Evolutionary conservation across 495 filamentous ascomycete species (phyloP), one percentile per base, ranked within the genome.

Genomic region (Penicillium psychrofluorescens): DNA sequence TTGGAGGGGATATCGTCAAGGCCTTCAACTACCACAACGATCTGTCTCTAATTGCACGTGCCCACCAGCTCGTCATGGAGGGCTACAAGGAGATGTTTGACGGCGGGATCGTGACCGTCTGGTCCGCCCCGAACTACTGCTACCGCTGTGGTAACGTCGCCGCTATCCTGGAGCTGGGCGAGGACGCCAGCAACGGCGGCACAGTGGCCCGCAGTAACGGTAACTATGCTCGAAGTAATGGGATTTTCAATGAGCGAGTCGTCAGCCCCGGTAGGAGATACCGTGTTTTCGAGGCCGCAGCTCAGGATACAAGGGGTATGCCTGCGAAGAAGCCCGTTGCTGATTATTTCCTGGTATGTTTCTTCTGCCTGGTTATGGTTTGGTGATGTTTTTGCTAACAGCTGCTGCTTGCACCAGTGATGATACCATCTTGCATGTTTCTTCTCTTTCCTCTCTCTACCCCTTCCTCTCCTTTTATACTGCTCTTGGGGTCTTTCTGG

Each of bases 51-150:
- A 90, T 98, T 38, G 92, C 92, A 38, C 81, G 92, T 43, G 92
- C 92, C 12, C 92, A 98, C 59, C 92, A 98, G 66, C 80, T 98
- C 16, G 92, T 98, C 30, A 98, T 97, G 92, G 92, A 98, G 62
- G 92, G 92, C 8, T 97, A 95, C 66, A 97, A 97, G 64, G 92
- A 96, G 69, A 96, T 96, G 91, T 96, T 96, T 53, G 91, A 97
- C 51, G 80, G 77, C 11, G 85, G 79, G 15, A 95, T 98, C 45
- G 92, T 98, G 5, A 98, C 92, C 0, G 91, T 98, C 38, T 96
- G 92, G 92, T 88, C 81, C 8, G 92, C 92, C 37, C 92, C 92
- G 2, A 98, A 98, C 61, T 98, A 98, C 64, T 98, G 92, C 67
- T 98, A 98, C 67, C 80, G 92, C 13, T 98, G 92, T 53, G 92